Conservation (phyloP, 2,329 filamentous ascomycete species). For the Moelleriella libera region DNA sequence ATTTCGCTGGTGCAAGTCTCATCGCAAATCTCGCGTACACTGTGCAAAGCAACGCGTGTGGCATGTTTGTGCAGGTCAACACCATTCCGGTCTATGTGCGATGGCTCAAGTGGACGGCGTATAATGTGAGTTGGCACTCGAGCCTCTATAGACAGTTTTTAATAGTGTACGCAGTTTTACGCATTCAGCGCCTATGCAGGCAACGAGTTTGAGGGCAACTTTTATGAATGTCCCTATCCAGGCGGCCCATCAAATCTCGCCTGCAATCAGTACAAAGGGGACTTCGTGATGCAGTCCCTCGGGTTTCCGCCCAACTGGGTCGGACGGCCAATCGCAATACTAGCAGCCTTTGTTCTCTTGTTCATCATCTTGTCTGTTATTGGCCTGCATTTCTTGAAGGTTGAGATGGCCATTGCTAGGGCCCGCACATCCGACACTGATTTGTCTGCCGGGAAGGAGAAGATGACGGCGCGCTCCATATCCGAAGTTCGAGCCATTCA, state of each 20-base stretch:
- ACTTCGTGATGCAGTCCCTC: constrained; percentile 54
- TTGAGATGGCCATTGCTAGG: constrained; percentile 56
- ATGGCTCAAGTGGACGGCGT: constrained; percentile 53
- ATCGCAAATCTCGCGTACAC: constrained; percentile 63
- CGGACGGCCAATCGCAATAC: constrained; percentile 47
- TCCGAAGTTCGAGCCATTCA: constrained; percentile 44
- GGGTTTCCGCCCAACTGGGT: constrained; percentile 57
- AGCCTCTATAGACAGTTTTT: constrained; percentile 4
- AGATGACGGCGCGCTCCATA: constrained; percentile 40
- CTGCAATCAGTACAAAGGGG: constrained; percentile 55
- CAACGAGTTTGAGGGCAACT: constrained; percentile 59
- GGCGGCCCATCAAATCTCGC: constrained; percentile 48
- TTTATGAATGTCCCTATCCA: constrained; percentile 57
- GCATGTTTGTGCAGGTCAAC: constrained; percentile 62
- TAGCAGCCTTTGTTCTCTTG: constrained; percentile 46
- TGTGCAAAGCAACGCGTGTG: constrained; percentile 59
- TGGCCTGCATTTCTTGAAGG: constrained; percentile 47
- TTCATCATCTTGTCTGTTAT: constrained; percentile 49
- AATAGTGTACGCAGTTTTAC: constrained; percentile 39
- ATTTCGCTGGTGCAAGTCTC: constrained; percentile 57
- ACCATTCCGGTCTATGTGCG: constrained; percentile 65
- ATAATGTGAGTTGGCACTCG: constrained; percentile 3
- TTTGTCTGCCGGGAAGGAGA: constrained; percentile 56
- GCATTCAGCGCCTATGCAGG: constrained; percentile 55
- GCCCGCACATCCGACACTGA: constrained; percentile 45